Evolutionary conservation across 73 alveolate genomes (phyloP).

Genomic region (Blepharisma japonicum): DNA sequence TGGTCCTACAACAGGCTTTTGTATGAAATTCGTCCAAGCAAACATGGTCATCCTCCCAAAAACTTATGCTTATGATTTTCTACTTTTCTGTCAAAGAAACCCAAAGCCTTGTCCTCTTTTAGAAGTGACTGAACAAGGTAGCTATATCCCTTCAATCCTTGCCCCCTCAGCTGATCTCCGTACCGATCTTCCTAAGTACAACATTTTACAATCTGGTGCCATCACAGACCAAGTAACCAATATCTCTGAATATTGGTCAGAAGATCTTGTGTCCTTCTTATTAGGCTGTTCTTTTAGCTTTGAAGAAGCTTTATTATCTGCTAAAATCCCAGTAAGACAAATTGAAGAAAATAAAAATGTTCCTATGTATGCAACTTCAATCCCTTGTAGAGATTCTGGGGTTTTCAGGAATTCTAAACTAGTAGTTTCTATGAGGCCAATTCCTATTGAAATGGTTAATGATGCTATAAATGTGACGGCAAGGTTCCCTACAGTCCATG

Average conservation of each 20-base stretch:
- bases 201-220: constrained; percentile 49
- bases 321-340: constrained; percentile 43
- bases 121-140: constrained; percentile 48
- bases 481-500: constrained; percentile 67
- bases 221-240: constrained; percentile 16
- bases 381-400: constrained; percentile 50
- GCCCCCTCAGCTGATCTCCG: constrained; percentile 56
- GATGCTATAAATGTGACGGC: constrained; percentile 51
- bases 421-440: constrained; percentile 76
- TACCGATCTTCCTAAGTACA: constrained; percentile 68
- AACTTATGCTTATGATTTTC: constrained; percentile 52
- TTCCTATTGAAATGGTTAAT: constrained; percentile 34
- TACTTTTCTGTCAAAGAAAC: constrained; percentile 50
- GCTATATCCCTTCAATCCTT: constrained; percentile 32
- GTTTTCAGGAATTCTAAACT: constrained; percentile 42
- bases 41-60: constrained; percentile 62
- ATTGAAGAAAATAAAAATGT: constrained; percentile 56
- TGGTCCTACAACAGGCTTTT: constrained; percentile 39
- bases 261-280: constrained; percentile 54
- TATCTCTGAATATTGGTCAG: constrained; percentile 31
- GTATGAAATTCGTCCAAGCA: constrained; percentile 57
- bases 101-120: constrained; percentile 78
- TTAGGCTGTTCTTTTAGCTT: constrained; percentile 77
- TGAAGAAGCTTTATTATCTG: constrained; percentile 49
- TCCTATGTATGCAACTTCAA: constrained; percentile 69